Base-by-base conservation (phyloP, 306 rosid species). In the Fragaria iinumae region DNA sequence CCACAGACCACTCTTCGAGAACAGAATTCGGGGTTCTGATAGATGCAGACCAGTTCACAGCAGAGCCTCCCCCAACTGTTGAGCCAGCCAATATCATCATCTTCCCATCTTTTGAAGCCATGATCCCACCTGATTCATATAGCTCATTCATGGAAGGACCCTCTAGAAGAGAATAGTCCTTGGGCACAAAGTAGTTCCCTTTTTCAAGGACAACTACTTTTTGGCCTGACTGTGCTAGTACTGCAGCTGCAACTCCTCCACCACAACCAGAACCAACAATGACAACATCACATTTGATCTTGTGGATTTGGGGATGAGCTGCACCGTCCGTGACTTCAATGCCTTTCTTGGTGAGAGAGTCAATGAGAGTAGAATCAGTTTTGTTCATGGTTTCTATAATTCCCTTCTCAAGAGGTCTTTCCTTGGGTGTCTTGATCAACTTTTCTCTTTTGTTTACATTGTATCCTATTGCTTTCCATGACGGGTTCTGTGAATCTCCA, bases 231-330 rank as follows among this genome's bases (percentile, higher is more conserved):
- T 86, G 82, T 69, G 97, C 97, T 55, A 95, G 94, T 74, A 90
- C 82, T 39, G 97, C 97, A 20, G 99, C 99, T 34, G 99, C 99
- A 79, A 95, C 97, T 71, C 99, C 97, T 62, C 99, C 99, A 0
- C 99, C 97, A 6, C 97, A 86, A 66, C 98, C 99, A 6, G 99
- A 95, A 52, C 99, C 97, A 3, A 90, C 89, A 57, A 95, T 62
- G 27, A 89, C 95, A 63, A 81, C 93, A 77, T 95, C 99, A 72
- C 99, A 95, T 84, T 89, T 92, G 89, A 95, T 86, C 82, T 81
- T 87, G 90, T 83, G 90, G 89, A 95, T 85, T 81, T 81, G 84
- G 88, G 81, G 89, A 59, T 88, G 67, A 59, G 71, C 69, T 49
- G 21, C 60, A 70, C 89, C 84, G 73, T 88, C 90, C 44, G 67